Evolutionary conservation across 768 basidiomycete species (phyloP), one percentile per base, ranked within the genome.

Genomic region (Kwoniella bestiolae): DNA sequence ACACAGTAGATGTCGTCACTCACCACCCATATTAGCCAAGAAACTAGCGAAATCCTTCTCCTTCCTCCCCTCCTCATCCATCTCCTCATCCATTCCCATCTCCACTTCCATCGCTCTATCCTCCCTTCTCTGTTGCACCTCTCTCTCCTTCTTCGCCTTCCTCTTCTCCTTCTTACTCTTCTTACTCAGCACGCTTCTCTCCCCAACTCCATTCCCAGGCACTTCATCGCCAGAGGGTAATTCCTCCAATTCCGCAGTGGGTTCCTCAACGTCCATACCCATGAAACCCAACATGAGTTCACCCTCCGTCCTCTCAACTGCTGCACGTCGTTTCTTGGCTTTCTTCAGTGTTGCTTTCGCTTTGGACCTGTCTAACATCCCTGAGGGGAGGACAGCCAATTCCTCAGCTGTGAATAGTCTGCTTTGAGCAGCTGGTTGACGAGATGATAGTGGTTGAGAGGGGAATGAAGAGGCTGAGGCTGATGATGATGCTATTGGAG

Each of bases 81-180:
- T 82, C 44, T 85, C 85, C 56, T 83, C 82, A 35, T 81, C 81
- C 75, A 83, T 57, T 14, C 65, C 69, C 35, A 45, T 41, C 23
- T 41, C 52, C 26, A 23, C 26, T 32, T 41, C 38, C 38, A n/a
- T 62, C 28, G 38, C n/a, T 34, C 34, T 38, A 28, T 57, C 29
- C 16, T 41, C 64, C 50, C 63, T 49, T 28, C 52, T 52, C 56
- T 68, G 60, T 21, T 64, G 56, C 26, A 49, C 56, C 29, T 64
- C 63, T 53, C 63, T 68, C 18, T 41, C 61, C 60, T 65, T 63
- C 65, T 71, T 73, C 21, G 49, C 56, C 62, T 80, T 74, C 63
- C 81, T 81, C 53, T 77, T 74, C 26, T 77, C 83, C 57, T 85
- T 85, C 66, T 84, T 83, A 21, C 81, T 81, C 75, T 84, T 68